These are phyloP conservation scores for Phytophthora foliorum DNA, from an alignment of 352 stramenopile genomes.

Conservation along the genomic window DNA sequence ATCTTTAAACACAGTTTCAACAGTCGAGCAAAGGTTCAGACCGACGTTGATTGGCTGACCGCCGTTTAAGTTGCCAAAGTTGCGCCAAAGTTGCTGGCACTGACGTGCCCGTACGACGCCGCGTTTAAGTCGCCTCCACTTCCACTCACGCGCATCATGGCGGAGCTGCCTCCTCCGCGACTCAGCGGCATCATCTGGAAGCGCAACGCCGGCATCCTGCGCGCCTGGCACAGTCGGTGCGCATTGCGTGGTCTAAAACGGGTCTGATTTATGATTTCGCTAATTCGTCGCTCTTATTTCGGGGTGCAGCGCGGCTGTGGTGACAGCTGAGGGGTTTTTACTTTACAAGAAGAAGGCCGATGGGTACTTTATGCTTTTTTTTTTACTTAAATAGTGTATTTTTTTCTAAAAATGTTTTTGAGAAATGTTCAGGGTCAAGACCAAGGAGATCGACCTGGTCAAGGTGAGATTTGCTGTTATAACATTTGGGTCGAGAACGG, in stretches of 20 bases:
- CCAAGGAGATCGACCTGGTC: conserved; percentile 79
- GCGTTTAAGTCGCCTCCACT: not conserved
- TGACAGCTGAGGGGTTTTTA: conserved; percentile 75
- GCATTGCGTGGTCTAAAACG: not conserved
- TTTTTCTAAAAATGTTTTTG: not conserved
- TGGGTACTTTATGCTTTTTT: conserved; percentile 31
- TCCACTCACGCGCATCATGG: conserved; percentile 13
- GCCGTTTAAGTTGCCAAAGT: too few species aligned
- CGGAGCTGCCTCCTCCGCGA: conserved; percentile 33
- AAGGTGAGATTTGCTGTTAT: conserved; percentile 46
- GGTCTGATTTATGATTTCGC: not conserved
- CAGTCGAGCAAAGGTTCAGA: not conserved
- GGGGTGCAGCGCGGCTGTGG: conserved; percentile 46
- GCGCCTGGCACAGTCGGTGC: conserved; percentile 69
- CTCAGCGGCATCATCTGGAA: conserved; percentile 68
- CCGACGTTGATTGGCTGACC: not conserved
- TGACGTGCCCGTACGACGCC: conserved; percentile 1
- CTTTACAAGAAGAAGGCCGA: conserved; percentile 77
- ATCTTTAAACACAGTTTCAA: too few species aligned
- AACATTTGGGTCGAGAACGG: not conserved
- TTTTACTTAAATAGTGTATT: conserved; percentile 10
- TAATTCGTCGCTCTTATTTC: not conserved
- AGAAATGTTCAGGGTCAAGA: conserved; percentile 42
- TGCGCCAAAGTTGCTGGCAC: too few species aligned
- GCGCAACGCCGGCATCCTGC: conserved; percentile 73